Evolutionary conservation across 805 yeast species (phyloP).

Genomic region (Candida insectorum): DNA sequence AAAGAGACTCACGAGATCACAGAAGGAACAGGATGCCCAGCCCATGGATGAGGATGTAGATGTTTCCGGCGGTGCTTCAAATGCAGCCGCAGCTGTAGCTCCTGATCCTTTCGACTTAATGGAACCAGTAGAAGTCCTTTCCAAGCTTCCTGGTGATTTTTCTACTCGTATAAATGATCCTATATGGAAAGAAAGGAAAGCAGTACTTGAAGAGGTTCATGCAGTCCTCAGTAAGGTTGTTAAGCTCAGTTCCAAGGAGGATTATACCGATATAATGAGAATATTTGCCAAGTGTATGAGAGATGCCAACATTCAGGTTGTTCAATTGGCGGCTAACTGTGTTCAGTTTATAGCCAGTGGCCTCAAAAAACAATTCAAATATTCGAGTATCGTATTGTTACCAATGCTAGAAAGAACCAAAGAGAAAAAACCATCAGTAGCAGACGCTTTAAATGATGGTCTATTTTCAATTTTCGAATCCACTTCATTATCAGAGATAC

Average conservation of each 20-base stretch:
- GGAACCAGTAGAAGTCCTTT: constrained; percentile 65
- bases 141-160: constrained; percentile 65
- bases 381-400: constrained; percentile 48
- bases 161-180: constrained; percentile 51
- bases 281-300: constrained; percentile 68
- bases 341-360: constrained; percentile 63
- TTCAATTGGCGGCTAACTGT: constrained; percentile 70
- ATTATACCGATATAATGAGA: constrained; percentile 63
- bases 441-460: constrained; percentile 65
- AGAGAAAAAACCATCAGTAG: constrained; percentile 79
- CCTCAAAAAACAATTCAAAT: constrained; percentile 54
- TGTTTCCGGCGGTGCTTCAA: constrained; percentile 25
- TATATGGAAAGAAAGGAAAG: constrained; percentile 93
- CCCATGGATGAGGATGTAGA: constrained; percentile 21
- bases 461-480: constrained; percentile 59
- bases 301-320: constrained; percentile 89
- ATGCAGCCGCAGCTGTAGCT: constrained; percentile 3
- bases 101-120: constrained; percentile 70
- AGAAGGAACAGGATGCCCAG: constrained; percentile 22
- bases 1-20: constrained; percentile 46
- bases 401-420: constrained; percentile 79
- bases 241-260: constrained; percentile 49
- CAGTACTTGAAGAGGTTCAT: constrained; percentile 64
- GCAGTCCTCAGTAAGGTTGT: constrained; percentile 51
- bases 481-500: constrained; percentile 50